These are phyloP conservation scores for Haplosporangium sp. DNA, from an alignment of 371 early-diverging fungal genomes.

Conservation along the genomic window DNA sequence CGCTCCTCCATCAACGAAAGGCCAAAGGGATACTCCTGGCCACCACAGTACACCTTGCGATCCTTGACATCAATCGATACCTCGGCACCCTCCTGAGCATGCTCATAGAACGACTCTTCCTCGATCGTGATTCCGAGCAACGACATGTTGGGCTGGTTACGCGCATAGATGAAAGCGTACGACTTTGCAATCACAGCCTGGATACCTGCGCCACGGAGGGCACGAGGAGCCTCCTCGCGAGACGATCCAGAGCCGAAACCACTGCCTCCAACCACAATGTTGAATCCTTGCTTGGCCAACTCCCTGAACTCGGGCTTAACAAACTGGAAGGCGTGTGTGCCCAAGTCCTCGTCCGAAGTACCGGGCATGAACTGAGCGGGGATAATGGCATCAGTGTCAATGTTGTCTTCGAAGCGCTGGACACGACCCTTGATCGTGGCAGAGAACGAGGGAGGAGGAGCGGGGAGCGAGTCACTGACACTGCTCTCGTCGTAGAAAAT, in stretches of 20 bases:
- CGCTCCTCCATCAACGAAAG: conserved; percentile 78
- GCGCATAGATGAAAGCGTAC: conserved; percentile 69
- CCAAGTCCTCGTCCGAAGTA: conserved; percentile 72
- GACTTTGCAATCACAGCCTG: conserved; percentile 85
- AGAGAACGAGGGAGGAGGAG: conserved; percentile 52
- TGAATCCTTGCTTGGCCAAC: conserved; percentile 64
- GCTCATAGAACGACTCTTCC: conserved; percentile 75
- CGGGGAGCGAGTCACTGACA: conserved; percentile 46
- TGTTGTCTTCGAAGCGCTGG: conserved; percentile 78
- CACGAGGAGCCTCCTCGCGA: conserved; percentile 83
- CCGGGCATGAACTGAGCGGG: conserved; percentile 86
- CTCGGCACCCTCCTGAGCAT: conserved; percentile 75
- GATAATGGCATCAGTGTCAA: conserved; percentile 84
- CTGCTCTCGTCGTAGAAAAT: conserved; percentile 55
- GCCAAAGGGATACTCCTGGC: conserved; percentile 64
- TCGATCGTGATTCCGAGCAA: conserved; percentile 75
- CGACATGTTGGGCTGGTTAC: conserved; percentile 81
- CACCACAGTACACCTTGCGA: conserved; percentile 65
- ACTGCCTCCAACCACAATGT: conserved; percentile 75
- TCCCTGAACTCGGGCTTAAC: conserved; percentile 78
- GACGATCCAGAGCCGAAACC: conserved; percentile 82
- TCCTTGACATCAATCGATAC: conserved; percentile 71
- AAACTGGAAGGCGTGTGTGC: conserved; percentile 80
- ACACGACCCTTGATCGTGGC: conserved; percentile 69
- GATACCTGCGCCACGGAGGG: conserved; percentile 72